Evolutionary conservation across 768 basidiomycete species (phyloP), one percentile per base, ranked within the genome.

Genomic region (Hypholoma fasciculare): DNA sequence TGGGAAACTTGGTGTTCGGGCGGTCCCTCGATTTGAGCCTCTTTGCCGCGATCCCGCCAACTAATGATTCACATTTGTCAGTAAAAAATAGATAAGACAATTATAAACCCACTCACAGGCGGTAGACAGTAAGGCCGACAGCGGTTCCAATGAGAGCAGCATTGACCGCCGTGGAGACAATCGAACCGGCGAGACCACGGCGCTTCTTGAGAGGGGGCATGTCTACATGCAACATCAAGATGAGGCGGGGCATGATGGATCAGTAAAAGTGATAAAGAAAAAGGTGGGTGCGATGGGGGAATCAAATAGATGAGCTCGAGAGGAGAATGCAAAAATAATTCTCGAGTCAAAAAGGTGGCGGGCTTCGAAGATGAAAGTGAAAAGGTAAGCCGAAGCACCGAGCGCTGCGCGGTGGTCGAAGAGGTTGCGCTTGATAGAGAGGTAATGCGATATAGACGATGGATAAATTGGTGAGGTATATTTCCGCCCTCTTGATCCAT

Each of bases 121-220:
- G 84, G 75, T 92, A 94, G 42, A 92, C 90, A 46, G 91, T 92
- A 61, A 93, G 79, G 58, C 92, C 92, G 52, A 94, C 92, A 14
- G 92, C 92, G 19, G 90, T 88, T 57, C 92, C 90, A 59, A 94
- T 90, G 58, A 94, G 82, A 47, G 90, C 92, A 62, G 92, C 91
- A 74, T 83, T 90, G 73, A 94, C 76, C 55, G 92, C 92, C 34
- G 90, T 90, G 14, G 90, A 89, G 61, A 93, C 84, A 66, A 94
- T 87, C 57, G 89, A 88, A 61, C 90, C 90, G 62, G 90, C 88
- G 72, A 93, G 80, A 59, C 88, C 88, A 66, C 88, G 85, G 59
- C 90, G 89, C 68, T 87, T 86, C 78, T 93, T 94, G 64, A 84
- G 76, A 48, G 90, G 87, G 37, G 85, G 85, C 51, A 88, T 69